Percentiles rank a stretch among this genome's conserved stretches.
Conservation (phyloP, 208 protist genomes). For the Porcisia hertigi region DNA sequence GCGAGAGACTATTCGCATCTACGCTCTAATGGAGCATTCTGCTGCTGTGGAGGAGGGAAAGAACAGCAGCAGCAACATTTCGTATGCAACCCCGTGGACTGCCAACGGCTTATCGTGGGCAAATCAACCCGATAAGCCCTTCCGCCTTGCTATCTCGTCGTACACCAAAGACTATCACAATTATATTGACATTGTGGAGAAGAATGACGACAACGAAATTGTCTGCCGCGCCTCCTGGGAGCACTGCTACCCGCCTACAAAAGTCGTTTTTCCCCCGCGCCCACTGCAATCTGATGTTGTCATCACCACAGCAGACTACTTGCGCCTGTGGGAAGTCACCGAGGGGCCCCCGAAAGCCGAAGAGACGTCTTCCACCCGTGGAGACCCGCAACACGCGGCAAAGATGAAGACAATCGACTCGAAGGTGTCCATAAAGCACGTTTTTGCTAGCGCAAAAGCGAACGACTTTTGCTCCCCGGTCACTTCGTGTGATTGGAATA, state of each 20-base stretch:
- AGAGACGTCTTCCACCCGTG: constrained; percentile 2
- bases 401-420: constrained; percentile 52
- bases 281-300: constrained; percentile 88
- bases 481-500: constrained; percentile 99
- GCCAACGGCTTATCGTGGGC: constrained; percentile 96
- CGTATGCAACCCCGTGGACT: constrained; percentile 95
- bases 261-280: constrained; percentile 96
- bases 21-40: constrained; percentile 9
- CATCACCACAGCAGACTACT: constrained; percentile 98
- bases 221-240: constrained; percentile 90
- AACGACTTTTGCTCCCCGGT: constrained; percentile 98
- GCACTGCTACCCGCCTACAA: constrained; percentile 97
- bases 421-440: constrained; percentile 89
- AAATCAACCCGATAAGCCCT: constrained; percentile 36
- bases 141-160: constrained; percentile 93
- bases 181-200: constrained; percentile 92
- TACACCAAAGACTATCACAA: constrained; percentile 97
- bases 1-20: too few relatives aligned
- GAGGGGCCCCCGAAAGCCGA: constrained; percentile 25
- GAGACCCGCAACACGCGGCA: constrained; percentile 16
- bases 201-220: constrained; percentile 62
- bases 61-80: constrained; percentile 55
- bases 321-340: constrained; percentile 97
- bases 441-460: constrained; percentile 80
- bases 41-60: constrained; percentile 13